Conservation (phyloP, 108 stramenopile species). For the Parietichytrium sp. region DNA sequence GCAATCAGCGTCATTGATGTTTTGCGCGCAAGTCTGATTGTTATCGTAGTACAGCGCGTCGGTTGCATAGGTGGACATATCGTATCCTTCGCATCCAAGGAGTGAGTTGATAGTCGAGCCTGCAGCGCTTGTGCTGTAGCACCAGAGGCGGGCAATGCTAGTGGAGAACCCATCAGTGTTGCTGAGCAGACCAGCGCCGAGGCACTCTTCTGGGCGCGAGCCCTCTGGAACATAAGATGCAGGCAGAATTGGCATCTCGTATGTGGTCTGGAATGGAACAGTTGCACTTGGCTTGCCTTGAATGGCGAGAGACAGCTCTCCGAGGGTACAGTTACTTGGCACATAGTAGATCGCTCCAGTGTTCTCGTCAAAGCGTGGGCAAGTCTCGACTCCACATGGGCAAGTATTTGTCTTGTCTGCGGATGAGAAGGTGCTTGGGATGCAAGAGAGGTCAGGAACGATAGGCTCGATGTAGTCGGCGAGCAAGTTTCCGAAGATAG, state of each 20-base stretch:
- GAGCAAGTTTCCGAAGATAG: neutral
- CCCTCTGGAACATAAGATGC: neutral
- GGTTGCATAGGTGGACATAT: neutral
- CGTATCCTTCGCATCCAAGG: slow-evolving; percentile 16
- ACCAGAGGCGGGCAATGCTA: too few species aligned
- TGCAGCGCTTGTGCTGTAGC: too few species aligned
- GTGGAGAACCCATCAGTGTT: too few species aligned
- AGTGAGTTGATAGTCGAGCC: too few species aligned
- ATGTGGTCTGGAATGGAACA: neutral
- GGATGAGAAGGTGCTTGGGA: neutral
- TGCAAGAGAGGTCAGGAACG: neutral
- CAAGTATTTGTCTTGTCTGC: neutral
- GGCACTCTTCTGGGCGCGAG: too few species aligned
- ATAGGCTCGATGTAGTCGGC: neutral
- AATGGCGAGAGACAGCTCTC: neutral
- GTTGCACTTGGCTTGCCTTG: neutral
- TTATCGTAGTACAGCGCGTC: neutral
- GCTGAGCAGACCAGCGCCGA: too few species aligned
- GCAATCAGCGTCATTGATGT: neutral
- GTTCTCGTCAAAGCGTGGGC: neutral
- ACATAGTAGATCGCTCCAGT: neutral
- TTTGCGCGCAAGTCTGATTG: neutral
- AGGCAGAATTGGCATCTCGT: neutral
- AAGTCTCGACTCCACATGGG: slow-evolving; percentile 13
- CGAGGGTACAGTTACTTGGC: neutral